phyloP scores from a whole-genome alignment of 2,329 filamentous ascomycete genomes.

The Tolypocladium ovalisporum region DNA sequence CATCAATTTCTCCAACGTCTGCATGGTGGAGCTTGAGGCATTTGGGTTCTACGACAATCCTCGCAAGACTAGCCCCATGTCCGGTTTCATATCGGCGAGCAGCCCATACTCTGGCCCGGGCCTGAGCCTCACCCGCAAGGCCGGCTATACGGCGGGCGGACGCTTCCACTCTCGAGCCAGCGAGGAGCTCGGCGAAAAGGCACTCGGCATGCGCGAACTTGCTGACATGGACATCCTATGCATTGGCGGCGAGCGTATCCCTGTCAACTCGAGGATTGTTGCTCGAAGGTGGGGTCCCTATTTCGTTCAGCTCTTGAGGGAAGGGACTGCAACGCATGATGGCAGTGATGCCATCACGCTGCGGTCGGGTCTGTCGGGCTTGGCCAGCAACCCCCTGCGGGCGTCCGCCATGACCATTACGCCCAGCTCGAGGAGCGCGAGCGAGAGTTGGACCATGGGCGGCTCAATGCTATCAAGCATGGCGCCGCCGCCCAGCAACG shows the following conservation, averaged over 20 bases:
- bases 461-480: constrained; percentile 25
- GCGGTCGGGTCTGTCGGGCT: constrained; percentile 48
- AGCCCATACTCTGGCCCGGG: constrained; percentile 50
- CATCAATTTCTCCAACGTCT: constrained; percentile 95
- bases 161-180: constrained; percentile 66
- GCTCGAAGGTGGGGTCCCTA: constrained; percentile 88
- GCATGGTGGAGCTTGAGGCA: constrained; percentile 91
- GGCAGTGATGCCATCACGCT: constrained; percentile 68
- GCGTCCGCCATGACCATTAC: constrained; percentile 84
- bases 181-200: constrained; percentile 75
- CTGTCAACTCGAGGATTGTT: constrained; percentile 84
- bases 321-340: constrained; percentile 62
- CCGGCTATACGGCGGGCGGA: constrained; percentile 60
- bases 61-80: constrained; percentile 64
- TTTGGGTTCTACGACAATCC: constrained; percentile 98
- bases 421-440: constrained; percentile 43
- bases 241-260: constrained; percentile 80
- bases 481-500: constrained; percentile 29
- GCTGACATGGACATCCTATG: constrained; percentile 96
- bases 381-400: constrained; percentile 47
- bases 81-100: constrained; percentile 77
- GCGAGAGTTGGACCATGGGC: constrained; percentile 36
- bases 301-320: constrained; percentile 82
- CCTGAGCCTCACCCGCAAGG: constrained; percentile 46
- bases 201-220: constrained; percentile 70